Conservation (phyloP, 768 basidiomycete genomes). For the Tricholoma bakamatsutake region DNA sequence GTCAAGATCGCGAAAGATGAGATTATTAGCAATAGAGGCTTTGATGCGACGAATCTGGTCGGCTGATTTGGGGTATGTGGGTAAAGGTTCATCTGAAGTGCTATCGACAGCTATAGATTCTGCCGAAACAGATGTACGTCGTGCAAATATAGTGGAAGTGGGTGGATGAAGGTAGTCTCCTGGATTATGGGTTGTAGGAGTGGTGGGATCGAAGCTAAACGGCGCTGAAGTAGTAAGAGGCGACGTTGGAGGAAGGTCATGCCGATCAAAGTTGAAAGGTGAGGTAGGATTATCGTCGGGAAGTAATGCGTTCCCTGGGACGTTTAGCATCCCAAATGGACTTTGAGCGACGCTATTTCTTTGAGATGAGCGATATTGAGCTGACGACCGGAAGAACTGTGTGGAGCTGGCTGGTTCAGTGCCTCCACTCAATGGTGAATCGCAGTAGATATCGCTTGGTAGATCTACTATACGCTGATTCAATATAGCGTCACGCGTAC, state of each 20-base stretch:
- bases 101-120: slow-evolving; percentile 89
- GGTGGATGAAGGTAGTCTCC: slow-evolving; percentile 71
- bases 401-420: slow-evolving; percentile 36
- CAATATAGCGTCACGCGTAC: slow-evolving; percentile 60
- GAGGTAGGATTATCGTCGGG: slow-evolving; percentile 48
- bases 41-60: slow-evolving; percentile 88
- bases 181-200: slow-evolving; percentile 42
- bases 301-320: slow-evolving; percentile 75
- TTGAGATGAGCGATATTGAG: slow-evolving; percentile 49
- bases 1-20: slow-evolving; percentile 94
- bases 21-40: slow-evolving; percentile 79
- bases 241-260: slow-evolving; percentile 56
- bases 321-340: slow-evolving; percentile 75
- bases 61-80: slow-evolving; percentile 69
- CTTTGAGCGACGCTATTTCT: slow-evolving; percentile 51
- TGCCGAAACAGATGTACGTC: slow-evolving; percentile 92
- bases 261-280: slow-evolving; percentile 53
- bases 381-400: slow-evolving; percentile 47
- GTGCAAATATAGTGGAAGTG: slow-evolving; percentile 74
- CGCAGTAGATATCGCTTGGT: slow-evolving; percentile 54
- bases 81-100: slow-evolving; percentile 58
- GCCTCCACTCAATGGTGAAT: slow-evolving; percentile 33
- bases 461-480: slow-evolving; percentile 47
- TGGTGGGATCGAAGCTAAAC: slow-evolving; percentile 42
- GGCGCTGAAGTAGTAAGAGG: slow-evolving; percentile 48